Evolutionary conservation across 177 flowering plant species (phyloP).

Genomic region (Vitis hybrid): DNA sequence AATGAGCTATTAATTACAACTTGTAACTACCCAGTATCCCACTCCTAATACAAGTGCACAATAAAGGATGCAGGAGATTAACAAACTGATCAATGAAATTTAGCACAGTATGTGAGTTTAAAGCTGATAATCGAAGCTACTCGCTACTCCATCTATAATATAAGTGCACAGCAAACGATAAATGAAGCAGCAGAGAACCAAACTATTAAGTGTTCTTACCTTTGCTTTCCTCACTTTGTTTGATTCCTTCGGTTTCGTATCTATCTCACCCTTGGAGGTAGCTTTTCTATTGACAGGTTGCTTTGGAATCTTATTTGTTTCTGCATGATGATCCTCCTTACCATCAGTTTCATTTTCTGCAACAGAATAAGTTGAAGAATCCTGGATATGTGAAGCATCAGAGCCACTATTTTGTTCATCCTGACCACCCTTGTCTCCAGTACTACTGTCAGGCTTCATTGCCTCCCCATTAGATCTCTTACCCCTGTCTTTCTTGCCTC

Average conservation of each 20-base stretch:
- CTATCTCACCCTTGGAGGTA: constrained; percentile 26
- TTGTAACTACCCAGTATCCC: too few relatives aligned
- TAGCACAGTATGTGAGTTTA: too few relatives aligned
- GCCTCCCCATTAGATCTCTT: constrained; percentile 30
- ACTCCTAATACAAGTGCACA: too few relatives aligned
- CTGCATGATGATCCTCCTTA: constrained; percentile 15
- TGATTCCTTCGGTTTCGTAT: constrained; percentile 29
- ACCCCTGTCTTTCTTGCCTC: constrained; percentile 29
- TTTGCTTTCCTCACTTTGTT: constrained; percentile 55
- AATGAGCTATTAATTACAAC: too few relatives aligned
- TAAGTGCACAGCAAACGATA: too few relatives aligned
- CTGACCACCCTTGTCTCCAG: constrained; percentile 5
- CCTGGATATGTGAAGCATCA: constrained; percentile 15
- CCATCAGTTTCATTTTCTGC: constrained; percentile 22
- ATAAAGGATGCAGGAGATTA: too few relatives aligned
- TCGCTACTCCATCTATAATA: too few relatives aligned
- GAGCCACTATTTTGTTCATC: constrained; percentile 20
- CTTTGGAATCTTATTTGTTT: constrained; percentile 29
- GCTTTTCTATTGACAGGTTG: constrained; percentile 28
- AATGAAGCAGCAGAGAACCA: too few relatives aligned
- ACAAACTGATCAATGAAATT: too few relatives aligned
- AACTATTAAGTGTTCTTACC: constrained; percentile 22
- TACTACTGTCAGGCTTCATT: constrained; percentile 4
- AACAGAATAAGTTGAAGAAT: constrained; percentile 11
- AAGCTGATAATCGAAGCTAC: too few relatives aligned